Conservation (phyloP, 495 filamentous ascomycete species). For the Chaetomium cochliodes region DNA sequence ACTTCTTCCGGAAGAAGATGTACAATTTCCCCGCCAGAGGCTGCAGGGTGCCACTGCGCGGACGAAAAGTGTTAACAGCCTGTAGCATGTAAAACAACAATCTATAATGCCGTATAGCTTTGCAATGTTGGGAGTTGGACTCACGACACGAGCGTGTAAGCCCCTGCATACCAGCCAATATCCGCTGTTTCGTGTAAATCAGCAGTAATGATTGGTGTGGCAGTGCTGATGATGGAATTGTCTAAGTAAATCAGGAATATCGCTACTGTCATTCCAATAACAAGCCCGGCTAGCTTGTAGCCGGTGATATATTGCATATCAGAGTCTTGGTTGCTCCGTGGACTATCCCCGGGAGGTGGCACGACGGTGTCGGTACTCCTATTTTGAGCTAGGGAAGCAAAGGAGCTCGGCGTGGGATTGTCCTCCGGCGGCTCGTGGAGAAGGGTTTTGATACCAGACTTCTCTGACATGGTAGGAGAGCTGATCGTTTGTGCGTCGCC, state of each 20-base stretch:
- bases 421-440: neutral
- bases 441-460: neutral
- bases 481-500: neutral
- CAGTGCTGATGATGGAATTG: constrained; percentile 4
- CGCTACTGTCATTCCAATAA: neutral
- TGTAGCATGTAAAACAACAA: neutral
- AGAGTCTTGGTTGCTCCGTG: neutral
- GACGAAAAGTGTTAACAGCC: neutral
- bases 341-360: neutral
- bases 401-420: neutral
- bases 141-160: constrained; percentile 10
- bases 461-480: neutral
- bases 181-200: constrained; percentile 3
- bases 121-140: neutral
- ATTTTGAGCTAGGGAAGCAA: neutral
- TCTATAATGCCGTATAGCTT: neutral
- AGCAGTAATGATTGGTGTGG: neutral
- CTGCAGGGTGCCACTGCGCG: constrained; percentile 1
- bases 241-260: constrained; percentile 1
- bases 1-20: constrained; percentile 1
- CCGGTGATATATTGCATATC: neutral
- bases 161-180: constrained; percentile 3
- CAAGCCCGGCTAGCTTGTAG: constrained; percentile 3
- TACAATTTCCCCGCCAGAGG: constrained; percentile 1
- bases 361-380: neutral